Evolutionary conservation across 1,139 yeast genomes (phyloP), one percentile per base, ranked within the genome.

Genomic region (Diutina scorzettiae): DNA sequence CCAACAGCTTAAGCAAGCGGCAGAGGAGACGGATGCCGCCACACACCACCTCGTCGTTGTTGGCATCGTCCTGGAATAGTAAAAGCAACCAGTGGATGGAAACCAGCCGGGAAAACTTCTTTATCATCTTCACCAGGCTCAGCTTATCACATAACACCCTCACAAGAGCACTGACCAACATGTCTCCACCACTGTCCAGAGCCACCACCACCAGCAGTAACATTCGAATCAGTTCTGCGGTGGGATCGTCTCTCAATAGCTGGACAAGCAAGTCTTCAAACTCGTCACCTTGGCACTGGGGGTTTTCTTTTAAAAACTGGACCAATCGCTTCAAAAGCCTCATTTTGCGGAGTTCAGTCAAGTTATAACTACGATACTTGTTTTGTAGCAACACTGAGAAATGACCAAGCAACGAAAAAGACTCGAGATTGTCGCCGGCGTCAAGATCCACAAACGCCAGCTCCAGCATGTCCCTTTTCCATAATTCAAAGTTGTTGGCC

Each of bases 11-110:
- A 18, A 82, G 58, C 6, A 78, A 56, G 42, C 67, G 68, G 6
- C 78, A 59, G 18, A 82, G 55, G 9, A 82, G 55, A 17, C 70
- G 62, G 8, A 81, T 52, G 0, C 77, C 72, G 45, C 69, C 57
- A 29, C 63, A 59, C 1, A 74, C 70, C 5, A 74, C 71, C 11
- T 60, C 58, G 5, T 33, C 4, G 46, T 41, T 25, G 41, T 64
- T 62, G 40, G 51, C 56, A 37, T 70, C 69, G 16, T 32, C 37
- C 20, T 32, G 17, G 31, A 83, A 52, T 2, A 81, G 56, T 27
- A 81, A 57, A n/a, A 82, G 56, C 2, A 79, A 61, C 81, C 87
- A 78, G 53, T 80, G 81, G 3, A 78, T 67, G 1, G 84, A 73
- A 5, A 81, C 66, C 0, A 81, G 66, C 41, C 76, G 65, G 11